These are phyloP conservation scores for Saksenaea vasiformis DNA, from an alignment of 371 early-diverging fungal species.

Conservation along the genomic window DNA sequence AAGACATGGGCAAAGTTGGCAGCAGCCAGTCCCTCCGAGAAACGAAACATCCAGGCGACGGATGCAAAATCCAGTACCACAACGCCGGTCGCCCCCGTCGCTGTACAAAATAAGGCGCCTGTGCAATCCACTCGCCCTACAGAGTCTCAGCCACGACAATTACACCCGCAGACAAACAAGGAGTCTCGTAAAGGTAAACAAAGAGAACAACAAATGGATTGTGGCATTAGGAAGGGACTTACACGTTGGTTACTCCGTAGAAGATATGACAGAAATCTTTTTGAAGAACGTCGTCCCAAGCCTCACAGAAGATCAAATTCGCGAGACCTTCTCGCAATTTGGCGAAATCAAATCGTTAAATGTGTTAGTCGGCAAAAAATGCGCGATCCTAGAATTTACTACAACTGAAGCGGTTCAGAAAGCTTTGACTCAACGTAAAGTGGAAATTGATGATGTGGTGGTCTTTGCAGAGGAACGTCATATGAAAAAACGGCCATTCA, in stretches of 20 bases:
- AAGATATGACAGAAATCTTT: slow-evolving; percentile 34
- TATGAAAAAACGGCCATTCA: slow-evolving; percentile 13
- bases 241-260: not conserved
- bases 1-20: slow-evolving; percentile 59
- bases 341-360: slow-evolving; percentile 37
- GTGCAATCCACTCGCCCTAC: not conserved
- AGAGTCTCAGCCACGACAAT: slow-evolving; percentile 2
- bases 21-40: slow-evolving; percentile 27
- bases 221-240: too few relatives aligned
- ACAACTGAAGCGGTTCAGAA: slow-evolving; percentile 41
- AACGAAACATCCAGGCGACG: slow-evolving; percentile 19
- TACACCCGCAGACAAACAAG: slow-evolving; percentile 7
- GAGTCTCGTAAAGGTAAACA: slow-evolving; percentile 16
- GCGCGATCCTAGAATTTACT: slow-evolving; percentile 42
- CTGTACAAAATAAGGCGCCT: slow-evolving; percentile 1
- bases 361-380: slow-evolving; percentile 18
- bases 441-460: slow-evolving; percentile 17
- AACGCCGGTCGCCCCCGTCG: slow-evolving; percentile 15
- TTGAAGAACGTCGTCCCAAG: slow-evolving; percentile 35
- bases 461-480: slow-evolving; percentile 47
- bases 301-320: slow-evolving; percentile 34
- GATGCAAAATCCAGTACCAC: slow-evolving; percentile 33
- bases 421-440: slow-evolving; percentile 40
- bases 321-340: slow-evolving; percentile 41
- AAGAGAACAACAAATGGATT: not conserved